Percentiles rank a stretch among this genome's conserved stretches.
Evolutionary conservation across 2,329 filamentous ascomycete genomes (phyloP).

Genomic region (Alternaria gansuensis): DNA sequence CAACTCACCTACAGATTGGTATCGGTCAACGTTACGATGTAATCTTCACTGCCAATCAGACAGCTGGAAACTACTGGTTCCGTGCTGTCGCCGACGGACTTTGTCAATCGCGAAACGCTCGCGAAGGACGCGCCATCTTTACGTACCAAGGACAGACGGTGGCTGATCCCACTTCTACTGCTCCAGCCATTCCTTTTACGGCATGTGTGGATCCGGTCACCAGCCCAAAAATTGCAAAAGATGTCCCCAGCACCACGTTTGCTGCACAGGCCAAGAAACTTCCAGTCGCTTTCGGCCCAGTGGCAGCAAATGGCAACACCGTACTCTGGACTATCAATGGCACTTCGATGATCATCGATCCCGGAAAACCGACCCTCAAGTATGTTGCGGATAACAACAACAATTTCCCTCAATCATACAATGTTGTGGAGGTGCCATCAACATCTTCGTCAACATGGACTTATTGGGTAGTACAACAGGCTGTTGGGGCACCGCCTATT

Average conservation of each 20-base stretch:
- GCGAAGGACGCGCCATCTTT: conserved; percentile 51
- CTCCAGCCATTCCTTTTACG: conserved; percentile 34
- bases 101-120: conserved; percentile 36
- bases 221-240: conserved; percentile 49
- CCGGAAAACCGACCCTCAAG: conserved; percentile 58
- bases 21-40: conserved; percentile 54
- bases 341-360: conserved; percentile 59
- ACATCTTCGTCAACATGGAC: conserved; percentile 48
- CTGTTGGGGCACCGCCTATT: conserved; percentile 48
- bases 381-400: conserved; percentile 56
- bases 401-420: conserved; percentile 52
- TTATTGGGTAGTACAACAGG: conserved; percentile 60
- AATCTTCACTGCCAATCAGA: conserved; percentile 47
- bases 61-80: conserved; percentile 47
- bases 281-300: conserved; percentile 44
- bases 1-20: conserved; percentile 51
- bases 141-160: conserved; percentile 49
- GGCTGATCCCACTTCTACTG: conserved; percentile 47
- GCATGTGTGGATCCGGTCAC: conserved; percentile 50
- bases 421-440: conserved; percentile 54
- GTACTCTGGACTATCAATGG: conserved; percentile 54
- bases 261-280: conserved; percentile 37
- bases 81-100: conserved; percentile 37
- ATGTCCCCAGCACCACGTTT: conserved; percentile 45
- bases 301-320: conserved; percentile 36